Base-by-base conservation (phyloP, 208 protist genomes). In the Trypanosomatidae sp. region DNA sequence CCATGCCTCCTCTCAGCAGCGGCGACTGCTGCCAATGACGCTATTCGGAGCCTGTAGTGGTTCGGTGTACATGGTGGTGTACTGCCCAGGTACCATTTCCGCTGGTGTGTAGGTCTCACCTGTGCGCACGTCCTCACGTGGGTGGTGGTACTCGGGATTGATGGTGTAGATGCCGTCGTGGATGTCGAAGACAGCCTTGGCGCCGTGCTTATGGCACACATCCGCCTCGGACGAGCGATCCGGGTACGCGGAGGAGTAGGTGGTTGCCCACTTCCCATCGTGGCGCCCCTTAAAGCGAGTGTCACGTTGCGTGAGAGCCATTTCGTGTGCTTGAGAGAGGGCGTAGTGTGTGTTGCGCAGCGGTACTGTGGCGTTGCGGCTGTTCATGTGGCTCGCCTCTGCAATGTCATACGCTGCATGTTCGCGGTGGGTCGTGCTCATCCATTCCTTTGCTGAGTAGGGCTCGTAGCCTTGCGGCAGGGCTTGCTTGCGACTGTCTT, bases 151-250 rank as follows among this genome's bases (percentile, higher is more conserved):
- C 56, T 81, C 81, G 44, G 86, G 85, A 66, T 93, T 77, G 77
- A 97, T 97, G 1, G 93, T 97, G 83, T 94, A 95, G 33, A 86
- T 80, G 43, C 93, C 90, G 46, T 95, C 67, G 46, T 82, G n/a
- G 33, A 97, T 91, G 77, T 92, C 91, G 73, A 94, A 95, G 39
- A 95, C 85, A 62, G 80, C 81, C 46, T 74, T 83, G 25, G 81
- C 89, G 22, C 85, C 85, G 76, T 90, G 77, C 19, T 77, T 68
- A 76, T 90, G 91, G 19, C 81, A 83, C 22, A 94, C 79, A 28
- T 92, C 79, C 4, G 90, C 83, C 73, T 88, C 41, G 25, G 83
- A 49, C 59, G 76, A 88, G 44, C 89, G 79, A 68, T 97, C 82
- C 73, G 86, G 73, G 71, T 91, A 97, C 13, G 79, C 79, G 56